A percentile compares a stretch with the other conserved stretches of the same genome.
phyloP scores from a whole-genome alignment of 257 asterid genomes.

The Forsythia viridissima region DNA sequence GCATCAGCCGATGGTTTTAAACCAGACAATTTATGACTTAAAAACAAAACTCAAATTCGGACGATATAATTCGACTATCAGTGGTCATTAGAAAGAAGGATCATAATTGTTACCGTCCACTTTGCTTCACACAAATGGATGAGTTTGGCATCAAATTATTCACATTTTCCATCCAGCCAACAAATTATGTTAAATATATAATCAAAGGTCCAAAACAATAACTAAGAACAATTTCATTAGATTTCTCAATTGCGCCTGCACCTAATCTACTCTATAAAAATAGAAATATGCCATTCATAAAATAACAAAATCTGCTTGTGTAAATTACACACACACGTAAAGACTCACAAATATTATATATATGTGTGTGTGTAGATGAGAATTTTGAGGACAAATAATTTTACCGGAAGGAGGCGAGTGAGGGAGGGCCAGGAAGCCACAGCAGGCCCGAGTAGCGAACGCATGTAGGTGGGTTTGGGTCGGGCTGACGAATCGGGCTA shows the following conservation, averaged over 20 bases:
- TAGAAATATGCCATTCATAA: background rate
- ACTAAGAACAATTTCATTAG: background rate
- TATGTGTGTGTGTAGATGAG: no score
- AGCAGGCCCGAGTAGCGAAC: conserved; percentile 70
- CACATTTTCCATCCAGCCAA: background rate
- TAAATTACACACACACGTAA: no score
- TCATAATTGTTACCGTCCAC: background rate
- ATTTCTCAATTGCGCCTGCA: background rate
- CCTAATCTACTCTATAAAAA: background rate
- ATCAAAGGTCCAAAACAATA: background rate
- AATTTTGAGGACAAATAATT: background rate
- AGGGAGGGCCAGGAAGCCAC: conserved; percentile 79
- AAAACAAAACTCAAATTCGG: background rate
- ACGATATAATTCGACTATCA: background rate
- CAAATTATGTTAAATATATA: background rate
- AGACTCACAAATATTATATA: no score
- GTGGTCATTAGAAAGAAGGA: background rate
- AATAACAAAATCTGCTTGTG: background rate
- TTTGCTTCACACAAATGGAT: background rate
- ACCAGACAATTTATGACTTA: background rate
- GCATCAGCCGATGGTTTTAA: no score
- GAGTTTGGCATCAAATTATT: background rate
- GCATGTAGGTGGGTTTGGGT: conserved; percentile 66
- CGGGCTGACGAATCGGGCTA: conserved; percentile 61
- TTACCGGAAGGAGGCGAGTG: conserved; percentile 66